A percentile compares a stretch with the other conserved stretches of the same genome.
phyloP scores from a whole-genome alignment of 257 asterid species.

The Paulownia fortunei region DNA sequence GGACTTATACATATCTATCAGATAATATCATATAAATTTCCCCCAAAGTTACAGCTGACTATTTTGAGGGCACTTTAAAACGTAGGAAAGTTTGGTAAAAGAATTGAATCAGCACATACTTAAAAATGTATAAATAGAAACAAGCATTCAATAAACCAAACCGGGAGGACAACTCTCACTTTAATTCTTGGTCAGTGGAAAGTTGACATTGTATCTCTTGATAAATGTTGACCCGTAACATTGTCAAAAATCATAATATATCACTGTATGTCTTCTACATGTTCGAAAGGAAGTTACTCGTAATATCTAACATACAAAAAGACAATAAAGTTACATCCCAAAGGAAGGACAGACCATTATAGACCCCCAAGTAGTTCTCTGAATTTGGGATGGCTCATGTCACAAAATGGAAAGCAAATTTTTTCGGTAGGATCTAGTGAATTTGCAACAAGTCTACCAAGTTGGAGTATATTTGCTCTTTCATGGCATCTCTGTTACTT shows the following conservation, averaged over 20 bases:
- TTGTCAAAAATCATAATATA: not conserved
- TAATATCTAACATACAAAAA: not conserved
- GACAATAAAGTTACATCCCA: not conserved
- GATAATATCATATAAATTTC: not conserved
- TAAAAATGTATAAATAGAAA: not conserved
- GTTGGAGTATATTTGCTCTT: conserved; percentile 59
- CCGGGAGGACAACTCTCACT: not conserved
- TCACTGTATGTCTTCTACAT: not conserved
- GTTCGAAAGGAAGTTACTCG: not conserved
- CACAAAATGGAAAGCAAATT: not conserved
- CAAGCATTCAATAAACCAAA: not conserved
- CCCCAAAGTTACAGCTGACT: not conserved
- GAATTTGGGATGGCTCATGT: not conserved
- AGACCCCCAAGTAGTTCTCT: not conserved
- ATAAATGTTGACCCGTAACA: not conserved
- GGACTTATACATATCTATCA: not conserved
- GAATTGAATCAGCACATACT: not conserved
- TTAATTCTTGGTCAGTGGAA: not conserved
- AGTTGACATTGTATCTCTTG: not conserved
- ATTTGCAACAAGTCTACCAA: conserved; percentile 54
- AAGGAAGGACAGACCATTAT: not conserved
- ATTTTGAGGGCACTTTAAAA: not conserved
- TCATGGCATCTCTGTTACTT: conserved; percentile 75
- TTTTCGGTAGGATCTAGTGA: conserved; percentile 37
- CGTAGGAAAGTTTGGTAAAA: not conserved